Evolutionary conservation across 257 asterid species (phyloP).

Genomic region (Perilla frutescens): DNA sequence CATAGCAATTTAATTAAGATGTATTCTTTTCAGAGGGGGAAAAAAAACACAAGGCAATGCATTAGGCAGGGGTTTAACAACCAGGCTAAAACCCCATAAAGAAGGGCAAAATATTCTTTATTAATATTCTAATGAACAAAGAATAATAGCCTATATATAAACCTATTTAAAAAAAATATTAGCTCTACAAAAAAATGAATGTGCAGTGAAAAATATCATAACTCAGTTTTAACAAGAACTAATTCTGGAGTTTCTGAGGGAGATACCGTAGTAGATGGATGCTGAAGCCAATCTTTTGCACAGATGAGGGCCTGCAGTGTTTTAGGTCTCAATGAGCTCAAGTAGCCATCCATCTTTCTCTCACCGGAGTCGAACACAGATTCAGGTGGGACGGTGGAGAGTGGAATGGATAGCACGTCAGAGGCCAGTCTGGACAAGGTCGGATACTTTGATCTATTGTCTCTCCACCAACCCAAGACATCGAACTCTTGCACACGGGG

Average conservation of each 20-base stretch:
- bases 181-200: constrained; percentile 47
- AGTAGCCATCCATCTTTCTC: constrained; percentile 49
- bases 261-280: constrained; percentile 37
- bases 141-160: constrained; percentile 37
- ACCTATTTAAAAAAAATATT: constrained; percentile 5
- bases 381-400: constrained; percentile 58
- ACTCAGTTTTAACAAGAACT: constrained; percentile 41
- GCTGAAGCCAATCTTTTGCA: constrained; percentile 81
- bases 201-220: constrained; percentile 24
- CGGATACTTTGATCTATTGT: constrained; percentile 58
- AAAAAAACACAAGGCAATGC: too few species aligned
- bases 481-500: constrained; percentile 80
- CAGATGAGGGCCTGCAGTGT: constrained; percentile 71
- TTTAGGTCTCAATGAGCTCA: constrained; percentile 55
- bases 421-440: constrained; percentile 72
- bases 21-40: too few species aligned
- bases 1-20: too few species aligned
- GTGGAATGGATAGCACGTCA: constrained; percentile 76
- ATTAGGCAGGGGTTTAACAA: not conserved
- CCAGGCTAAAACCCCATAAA: not conserved
- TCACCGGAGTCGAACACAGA: constrained; percentile 59
- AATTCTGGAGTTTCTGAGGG: constrained; percentile 27
- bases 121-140: constrained; percentile 36
- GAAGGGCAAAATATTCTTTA: constrained; percentile 1
- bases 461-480: constrained; percentile 90